Percentiles rank a stretch among this genome's conserved stretches.
These are phyloP conservation scores for Fallopia convolvulus DNA, from an alignment of 148 eudicot genomes.

Conservation along the genomic window DNA sequence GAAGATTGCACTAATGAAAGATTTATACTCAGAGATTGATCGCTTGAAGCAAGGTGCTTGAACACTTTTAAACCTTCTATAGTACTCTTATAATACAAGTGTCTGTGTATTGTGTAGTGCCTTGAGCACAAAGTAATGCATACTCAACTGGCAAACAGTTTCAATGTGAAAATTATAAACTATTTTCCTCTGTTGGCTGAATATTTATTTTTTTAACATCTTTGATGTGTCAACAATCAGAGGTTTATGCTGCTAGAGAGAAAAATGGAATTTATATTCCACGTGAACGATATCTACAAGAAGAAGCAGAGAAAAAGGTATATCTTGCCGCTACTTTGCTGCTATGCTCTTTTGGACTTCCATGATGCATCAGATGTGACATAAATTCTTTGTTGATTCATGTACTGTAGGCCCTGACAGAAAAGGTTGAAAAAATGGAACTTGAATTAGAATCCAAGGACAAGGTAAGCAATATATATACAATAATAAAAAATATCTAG, in stretches of 20 bases:
- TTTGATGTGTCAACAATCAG: constrained; percentile 30
- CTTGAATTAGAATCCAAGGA: constrained; percentile 75
- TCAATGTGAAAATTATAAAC: neutral
- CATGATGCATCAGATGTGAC: constrained; percentile 6
- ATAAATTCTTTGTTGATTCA: constrained; percentile 12
- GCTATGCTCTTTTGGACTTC: neutral
- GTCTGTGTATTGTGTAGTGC: neutral
- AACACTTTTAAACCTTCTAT: neutral
- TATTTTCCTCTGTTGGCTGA: neutral
- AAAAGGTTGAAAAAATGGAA: constrained; percentile 82
- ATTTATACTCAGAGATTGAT: constrained; percentile 86
- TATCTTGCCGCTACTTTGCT: neutral
- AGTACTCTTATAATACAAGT: neutral
- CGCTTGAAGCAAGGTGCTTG: constrained; percentile 83
- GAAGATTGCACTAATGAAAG: constrained; percentile 94
- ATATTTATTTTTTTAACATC: neutral
- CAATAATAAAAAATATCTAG: neutral
- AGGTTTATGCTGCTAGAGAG: constrained; percentile 96
- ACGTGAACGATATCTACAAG: constrained; percentile 82
- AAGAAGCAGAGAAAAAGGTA: constrained; percentile 93
- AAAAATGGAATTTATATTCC: constrained; percentile 96
- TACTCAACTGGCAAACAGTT: neutral
- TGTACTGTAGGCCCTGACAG: constrained; percentile 69
- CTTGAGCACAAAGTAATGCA: neutral
- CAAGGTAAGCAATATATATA: constrained; percentile 42